Evolutionary conservation across 2,329 filamentous ascomycete genomes (phyloP).

Genomic region (Pseudocercospora eumusae): DNA sequence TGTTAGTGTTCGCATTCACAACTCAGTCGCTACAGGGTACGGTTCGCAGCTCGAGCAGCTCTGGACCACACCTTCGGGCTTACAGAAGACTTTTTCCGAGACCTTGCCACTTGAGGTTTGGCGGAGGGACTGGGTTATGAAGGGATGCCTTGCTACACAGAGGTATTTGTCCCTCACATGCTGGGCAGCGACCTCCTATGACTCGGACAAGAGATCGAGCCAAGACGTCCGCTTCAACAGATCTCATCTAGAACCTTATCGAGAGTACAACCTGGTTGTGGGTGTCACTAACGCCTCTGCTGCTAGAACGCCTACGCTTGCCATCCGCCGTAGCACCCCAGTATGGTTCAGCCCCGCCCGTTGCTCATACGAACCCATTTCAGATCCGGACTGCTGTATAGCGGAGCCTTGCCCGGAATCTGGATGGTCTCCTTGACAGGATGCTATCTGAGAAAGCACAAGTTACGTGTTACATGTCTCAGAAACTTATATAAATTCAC

Average conservation of each 20-base stretch:
- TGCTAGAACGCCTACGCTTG: neutral
- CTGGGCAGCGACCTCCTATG: neutral
- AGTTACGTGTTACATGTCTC: neutral
- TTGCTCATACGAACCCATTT: neutral
- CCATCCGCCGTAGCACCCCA: neutral
- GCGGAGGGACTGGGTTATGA: neutral
- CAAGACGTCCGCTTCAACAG: neutral
- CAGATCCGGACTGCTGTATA: neutral
- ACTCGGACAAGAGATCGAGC: neutral
- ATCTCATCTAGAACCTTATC: neutral
- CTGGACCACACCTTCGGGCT: neutral
- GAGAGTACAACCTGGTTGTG: neutral
- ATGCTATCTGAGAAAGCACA: neutral
- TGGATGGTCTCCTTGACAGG: neutral
- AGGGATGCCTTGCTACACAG: neutral
- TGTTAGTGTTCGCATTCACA: too few relatives aligned
- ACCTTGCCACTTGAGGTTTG: neutral
- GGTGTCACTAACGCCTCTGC: neutral
- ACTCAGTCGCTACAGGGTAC: too few relatives aligned
- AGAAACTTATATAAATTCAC: neutral
- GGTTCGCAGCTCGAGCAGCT: neutral
- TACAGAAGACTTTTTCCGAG: neutral
- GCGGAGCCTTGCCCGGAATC: neutral
- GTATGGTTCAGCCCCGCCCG: too few relatives aligned
- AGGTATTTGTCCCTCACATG: neutral